Conservation (phyloP, 352 stramenopile species). For the Pythium grandisporangium region DNA sequence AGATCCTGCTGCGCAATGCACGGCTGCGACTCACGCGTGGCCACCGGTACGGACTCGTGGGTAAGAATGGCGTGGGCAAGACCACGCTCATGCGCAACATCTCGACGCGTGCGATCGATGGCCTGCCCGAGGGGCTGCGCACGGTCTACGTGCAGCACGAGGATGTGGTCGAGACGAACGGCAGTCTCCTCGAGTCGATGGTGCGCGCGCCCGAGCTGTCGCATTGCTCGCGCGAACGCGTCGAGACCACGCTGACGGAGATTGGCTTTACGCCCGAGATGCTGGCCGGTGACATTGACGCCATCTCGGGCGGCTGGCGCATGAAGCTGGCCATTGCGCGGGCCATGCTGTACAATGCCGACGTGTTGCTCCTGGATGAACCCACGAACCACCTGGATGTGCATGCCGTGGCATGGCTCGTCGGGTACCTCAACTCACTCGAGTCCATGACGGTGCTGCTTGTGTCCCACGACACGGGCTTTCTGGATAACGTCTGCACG, state of each 20-base stretch:
- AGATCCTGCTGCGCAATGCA: constrained; percentile 96
- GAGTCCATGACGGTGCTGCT: constrained; percentile 94
- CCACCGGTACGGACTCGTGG: constrained; percentile 94
- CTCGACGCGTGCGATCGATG: constrained; percentile 85
- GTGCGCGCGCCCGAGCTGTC: constrained; percentile 60
- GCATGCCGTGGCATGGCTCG: constrained; percentile 96
- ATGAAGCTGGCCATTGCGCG: constrained; percentile 96
- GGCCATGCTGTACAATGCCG: constrained; percentile 92
- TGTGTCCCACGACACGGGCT: constrained; percentile 95
- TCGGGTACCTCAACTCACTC: constrained; percentile 94
- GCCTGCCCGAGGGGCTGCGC: constrained; percentile 85
- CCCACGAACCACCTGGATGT: constrained; percentile 95
- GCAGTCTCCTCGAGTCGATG: constrained; percentile 60
- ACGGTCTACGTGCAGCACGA: constrained; percentile 97
- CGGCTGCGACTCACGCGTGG: constrained; percentile 92
- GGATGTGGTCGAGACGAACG: constrained; percentile 88
- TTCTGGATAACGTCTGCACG: constrained; percentile 96
- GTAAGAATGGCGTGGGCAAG: constrained; percentile 96
- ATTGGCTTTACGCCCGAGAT: constrained; percentile 93
- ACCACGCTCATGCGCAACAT: constrained; percentile 93
- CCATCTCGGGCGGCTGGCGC: constrained; percentile 92
- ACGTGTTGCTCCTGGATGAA: constrained; percentile 94
- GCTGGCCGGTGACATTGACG: constrained; percentile 89
- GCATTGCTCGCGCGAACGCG: constrained; percentile 57
- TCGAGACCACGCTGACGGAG: constrained; percentile 74